Conservation (phyloP, 208 protist species). For the Wallacemonas sp. region DNA sequence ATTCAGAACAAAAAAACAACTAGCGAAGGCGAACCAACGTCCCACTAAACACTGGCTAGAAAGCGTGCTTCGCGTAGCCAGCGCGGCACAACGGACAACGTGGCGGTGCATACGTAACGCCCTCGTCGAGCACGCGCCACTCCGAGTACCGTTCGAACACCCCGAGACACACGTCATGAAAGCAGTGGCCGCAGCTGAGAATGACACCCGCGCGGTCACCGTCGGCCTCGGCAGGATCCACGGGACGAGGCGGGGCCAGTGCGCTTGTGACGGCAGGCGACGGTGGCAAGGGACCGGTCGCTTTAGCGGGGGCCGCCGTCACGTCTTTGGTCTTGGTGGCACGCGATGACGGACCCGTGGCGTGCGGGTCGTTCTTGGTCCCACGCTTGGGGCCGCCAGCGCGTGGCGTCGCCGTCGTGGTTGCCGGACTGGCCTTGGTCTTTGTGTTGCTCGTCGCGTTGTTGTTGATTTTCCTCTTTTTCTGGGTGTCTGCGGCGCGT, state of each 20-base stretch:
- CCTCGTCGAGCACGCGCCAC: constrained; percentile 32
- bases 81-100: constrained; percentile 80
- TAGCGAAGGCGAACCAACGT: too few relatives aligned
- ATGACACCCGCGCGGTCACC: constrained; percentile 44
- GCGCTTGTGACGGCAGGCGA: background rate
- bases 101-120: constrained; percentile 13
- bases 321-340: background rate
- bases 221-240: background rate
- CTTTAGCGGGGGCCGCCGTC: too few relatives aligned
- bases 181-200: constrained; percentile 85
- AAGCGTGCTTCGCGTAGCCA: constrained; percentile 72
- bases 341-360: too few relatives aligned
- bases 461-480: too few relatives aligned
- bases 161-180: constrained; percentile 70
- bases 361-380: background rate
- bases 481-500: background rate
- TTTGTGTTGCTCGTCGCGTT: background rate
- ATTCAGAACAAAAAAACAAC: too few relatives aligned
- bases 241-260: background rate
- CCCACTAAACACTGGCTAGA: too few relatives aligned
- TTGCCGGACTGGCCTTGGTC: too few relatives aligned
- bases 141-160: constrained; percentile 78
- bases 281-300: too few relatives aligned
- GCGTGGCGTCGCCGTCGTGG: too few relatives aligned
- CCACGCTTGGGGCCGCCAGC: background rate